Conservation (phyloP, 1,139 yeast species). For the Taphrina wiesneri region DNA sequence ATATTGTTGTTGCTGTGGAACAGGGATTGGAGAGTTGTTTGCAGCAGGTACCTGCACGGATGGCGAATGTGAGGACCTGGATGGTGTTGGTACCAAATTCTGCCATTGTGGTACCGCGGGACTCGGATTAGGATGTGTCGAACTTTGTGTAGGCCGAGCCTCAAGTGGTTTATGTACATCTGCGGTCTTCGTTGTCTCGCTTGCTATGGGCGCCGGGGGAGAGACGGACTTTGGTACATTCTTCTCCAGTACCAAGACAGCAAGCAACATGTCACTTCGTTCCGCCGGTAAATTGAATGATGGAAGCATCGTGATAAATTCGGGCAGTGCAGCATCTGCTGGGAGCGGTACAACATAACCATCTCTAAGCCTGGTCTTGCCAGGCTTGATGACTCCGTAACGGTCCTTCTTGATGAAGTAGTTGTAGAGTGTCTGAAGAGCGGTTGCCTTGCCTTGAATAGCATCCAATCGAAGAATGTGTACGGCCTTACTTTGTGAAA, state of each 20-base stretch:
- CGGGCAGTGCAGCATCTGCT: constrained; percentile 43
- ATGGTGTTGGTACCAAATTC: neutral
- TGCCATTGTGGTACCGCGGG: neutral
- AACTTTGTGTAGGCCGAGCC: no score
- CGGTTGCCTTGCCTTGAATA: constrained; percentile 42
- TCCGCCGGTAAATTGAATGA: constrained; percentile 35
- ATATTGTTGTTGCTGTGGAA: neutral
- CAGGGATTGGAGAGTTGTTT: neutral
- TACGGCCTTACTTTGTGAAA: constrained; percentile 55
- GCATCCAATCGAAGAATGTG: constrained; percentile 52
- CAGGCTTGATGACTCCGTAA: constrained; percentile 61
- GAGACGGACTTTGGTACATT: neutral
- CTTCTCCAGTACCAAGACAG: constrained; percentile 52
- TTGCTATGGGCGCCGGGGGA: neutral
- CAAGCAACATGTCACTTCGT: constrained; percentile 49
- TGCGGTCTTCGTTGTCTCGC: neutral
- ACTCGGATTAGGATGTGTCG: neutral
- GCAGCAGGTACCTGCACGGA: neutral
- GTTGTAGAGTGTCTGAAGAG: constrained; percentile 55
- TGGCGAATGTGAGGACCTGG: neutral
- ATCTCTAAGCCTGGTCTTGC: constrained; percentile 56
- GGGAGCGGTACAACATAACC: constrained; percentile 59
- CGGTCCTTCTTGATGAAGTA: constrained; percentile 56
- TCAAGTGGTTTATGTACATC: neutral
- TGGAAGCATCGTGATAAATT: constrained; percentile 36